A percentile compares a stretch with the other conserved stretches of the same genome.
Conservation (phyloP, 345 rosid genomes). For the Tarenaya hassleriana region DNA sequence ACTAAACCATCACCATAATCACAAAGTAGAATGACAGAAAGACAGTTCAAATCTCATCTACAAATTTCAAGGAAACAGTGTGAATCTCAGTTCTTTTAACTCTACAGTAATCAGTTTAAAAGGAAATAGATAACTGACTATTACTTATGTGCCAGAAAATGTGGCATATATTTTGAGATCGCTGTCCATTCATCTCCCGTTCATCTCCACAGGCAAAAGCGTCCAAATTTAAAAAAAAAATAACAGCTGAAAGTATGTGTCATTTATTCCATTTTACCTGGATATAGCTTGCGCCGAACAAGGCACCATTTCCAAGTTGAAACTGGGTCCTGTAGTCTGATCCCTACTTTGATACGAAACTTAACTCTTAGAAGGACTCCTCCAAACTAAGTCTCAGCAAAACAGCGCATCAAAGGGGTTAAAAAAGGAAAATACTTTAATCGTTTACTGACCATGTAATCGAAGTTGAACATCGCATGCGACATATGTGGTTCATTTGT, state of each 20-base stretch:
- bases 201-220: not conserved
- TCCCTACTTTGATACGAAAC: conserved; percentile 41
- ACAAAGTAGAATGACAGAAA: conserved; percentile 1
- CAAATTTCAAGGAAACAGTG: not conserved
- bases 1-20: conserved; percentile 10
- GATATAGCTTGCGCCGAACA: conserved; percentile 87
- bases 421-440: not conserved
- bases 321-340: conserved; percentile 74
- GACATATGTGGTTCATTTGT: conserved; percentile 81
- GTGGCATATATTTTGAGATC: not conserved
- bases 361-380: not conserved
- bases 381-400: conserved; percentile 11
- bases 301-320: conserved; percentile 75
- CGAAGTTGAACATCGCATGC: conserved; percentile 78
- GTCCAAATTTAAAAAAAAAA: not conserved
- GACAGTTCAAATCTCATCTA: conserved; percentile 6
- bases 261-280: conserved; percentile 51
- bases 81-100: too few relatives aligned
- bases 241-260: conserved; percentile 3
- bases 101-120: too few relatives aligned
- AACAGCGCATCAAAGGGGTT: not conserved
- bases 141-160: not conserved
- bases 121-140: too few relatives aligned
- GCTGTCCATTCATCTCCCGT: not conserved
- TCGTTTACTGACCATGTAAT: conserved; percentile 62